These are phyloP conservation scores for Sugiyamaella qingdaonensis DNA, from an alignment of 805 yeast species.

Conservation along the genomic window DNA sequence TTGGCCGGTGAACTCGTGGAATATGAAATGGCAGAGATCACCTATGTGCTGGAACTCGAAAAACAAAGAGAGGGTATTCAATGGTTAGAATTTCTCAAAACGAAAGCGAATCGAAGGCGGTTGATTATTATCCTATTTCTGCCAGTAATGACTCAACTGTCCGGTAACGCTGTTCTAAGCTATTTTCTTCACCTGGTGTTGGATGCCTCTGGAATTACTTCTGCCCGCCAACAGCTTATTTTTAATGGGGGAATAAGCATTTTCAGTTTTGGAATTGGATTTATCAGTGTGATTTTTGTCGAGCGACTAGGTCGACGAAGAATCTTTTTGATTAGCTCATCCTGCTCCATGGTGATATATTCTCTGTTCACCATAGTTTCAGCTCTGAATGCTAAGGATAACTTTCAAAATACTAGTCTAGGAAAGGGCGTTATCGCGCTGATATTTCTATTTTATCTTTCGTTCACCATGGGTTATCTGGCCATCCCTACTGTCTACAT, in stretches of 20 bases:
- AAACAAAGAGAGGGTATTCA: background rate
- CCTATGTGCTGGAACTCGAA: background rate
- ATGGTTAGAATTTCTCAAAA: slow-evolving; percentile 1
- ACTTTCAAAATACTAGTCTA: slow-evolving; percentile 10
- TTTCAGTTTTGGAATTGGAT: slow-evolving; percentile 5
- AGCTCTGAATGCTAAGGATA: slow-evolving; percentile 8
- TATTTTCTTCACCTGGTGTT: slow-evolving; percentile 51
- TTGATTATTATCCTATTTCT: slow-evolving; percentile 5
- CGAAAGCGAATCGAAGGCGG: slow-evolving; percentile 11
- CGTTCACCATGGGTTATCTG: slow-evolving; percentile 15
- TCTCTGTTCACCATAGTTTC: slow-evolving; percentile 35
- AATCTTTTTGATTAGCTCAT: background rate
- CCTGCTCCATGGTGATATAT: slow-evolving; percentile 4
- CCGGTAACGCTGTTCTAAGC: slow-evolving; percentile 17
- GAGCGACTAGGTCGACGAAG: slow-evolving; percentile 6
- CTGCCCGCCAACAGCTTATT: slow-evolving; percentile 9
- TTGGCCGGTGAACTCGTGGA: slow-evolving; percentile 11
- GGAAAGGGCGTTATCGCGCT: slow-evolving; percentile 14
- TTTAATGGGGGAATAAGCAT: slow-evolving; percentile 14
- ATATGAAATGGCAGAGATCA: slow-evolving; percentile 7
- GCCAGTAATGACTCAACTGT: slow-evolving; percentile 13
- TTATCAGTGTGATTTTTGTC: slow-evolving; percentile 8
- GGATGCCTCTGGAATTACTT: slow-evolving; percentile 49
- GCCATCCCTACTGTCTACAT: slow-evolving; percentile 11
- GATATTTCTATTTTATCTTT: slow-evolving; percentile 16